Percentiles rank a stretch among this genome's conserved stretches.
Evolutionary conservation across 2,329 filamentous ascomycete genomes (phyloP).

Genomic region (Ophiostoma ulmi): DNA sequence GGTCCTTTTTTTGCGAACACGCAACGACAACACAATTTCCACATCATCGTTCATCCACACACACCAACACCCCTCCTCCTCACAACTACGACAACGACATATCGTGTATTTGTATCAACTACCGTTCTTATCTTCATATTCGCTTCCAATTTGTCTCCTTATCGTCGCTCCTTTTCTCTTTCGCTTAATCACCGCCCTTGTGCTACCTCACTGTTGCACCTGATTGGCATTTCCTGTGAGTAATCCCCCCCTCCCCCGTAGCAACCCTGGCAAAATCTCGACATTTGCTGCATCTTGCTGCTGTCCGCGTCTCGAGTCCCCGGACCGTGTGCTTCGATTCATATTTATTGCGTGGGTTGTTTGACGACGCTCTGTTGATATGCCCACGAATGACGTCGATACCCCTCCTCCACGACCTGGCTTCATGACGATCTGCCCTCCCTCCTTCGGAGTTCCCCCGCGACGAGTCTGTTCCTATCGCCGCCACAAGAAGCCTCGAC

Average conservation of each 20-base stretch:
- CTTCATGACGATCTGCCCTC: background rate
- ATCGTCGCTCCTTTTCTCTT: slow-evolving; percentile 8
- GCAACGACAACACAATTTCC: slow-evolving; percentile 17
- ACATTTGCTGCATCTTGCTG: slow-evolving; percentile 5
- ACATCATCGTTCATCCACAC: slow-evolving; percentile 9
- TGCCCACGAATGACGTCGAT: slow-evolving; percentile 9
- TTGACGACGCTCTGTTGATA: background rate
- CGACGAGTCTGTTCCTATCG: background rate
- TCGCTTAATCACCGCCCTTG: slow-evolving; percentile 11
- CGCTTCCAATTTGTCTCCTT: slow-evolving; percentile 16
- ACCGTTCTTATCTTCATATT: slow-evolving; percentile 10
- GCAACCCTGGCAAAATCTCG: slow-evolving; percentile 5
- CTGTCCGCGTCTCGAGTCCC: background rate
- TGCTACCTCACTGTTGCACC: slow-evolving; percentile 9
- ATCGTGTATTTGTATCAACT: slow-evolving; percentile 21
- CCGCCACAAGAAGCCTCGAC: background rate
- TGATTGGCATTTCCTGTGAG: slow-evolving; percentile 23
- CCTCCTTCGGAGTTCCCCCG: background rate
- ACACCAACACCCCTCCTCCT: background rate
- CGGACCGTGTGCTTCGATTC: background rate
- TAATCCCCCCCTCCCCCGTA: slow-evolving; percentile 7
- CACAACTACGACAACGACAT: slow-evolving; percentile 18
- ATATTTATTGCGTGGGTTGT: background rate
- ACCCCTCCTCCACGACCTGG: background rate
- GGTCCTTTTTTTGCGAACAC: slow-evolving; percentile 6